Conservation (phyloP, 306 rosid genomes). For the Trifolium fragiferum region DNA sequence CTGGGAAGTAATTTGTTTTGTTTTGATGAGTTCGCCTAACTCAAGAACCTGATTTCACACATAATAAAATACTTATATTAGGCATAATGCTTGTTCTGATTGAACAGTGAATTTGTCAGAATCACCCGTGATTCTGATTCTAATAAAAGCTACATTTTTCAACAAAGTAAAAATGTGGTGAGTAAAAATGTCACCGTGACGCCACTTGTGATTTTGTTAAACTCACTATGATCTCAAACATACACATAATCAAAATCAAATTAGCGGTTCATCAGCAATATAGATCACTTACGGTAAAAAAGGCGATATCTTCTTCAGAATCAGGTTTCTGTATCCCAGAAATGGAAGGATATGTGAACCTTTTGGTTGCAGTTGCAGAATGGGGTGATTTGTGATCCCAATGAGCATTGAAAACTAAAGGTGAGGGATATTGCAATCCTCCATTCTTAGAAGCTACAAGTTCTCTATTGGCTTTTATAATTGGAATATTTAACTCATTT, state of each 20-base stretch:
- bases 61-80: background rate
- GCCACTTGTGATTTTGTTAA: no score
- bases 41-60: constrained; percentile 63
- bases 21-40: constrained; percentile 69
- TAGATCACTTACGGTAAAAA: constrained; percentile 63
- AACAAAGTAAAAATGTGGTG: no score
- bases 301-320: constrained; percentile 73
- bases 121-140: no score
- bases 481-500: constrained; percentile 60
- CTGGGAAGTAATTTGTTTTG: constrained; percentile 70
- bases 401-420: constrained; percentile 61
- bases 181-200: no score
- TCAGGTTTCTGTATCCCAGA: constrained; percentile 54
- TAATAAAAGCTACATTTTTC: no score
- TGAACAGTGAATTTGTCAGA: no score
- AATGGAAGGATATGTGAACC: constrained; percentile 56
- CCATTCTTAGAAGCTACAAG: constrained; percentile 71
- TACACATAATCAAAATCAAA: constrained; percentile 28
- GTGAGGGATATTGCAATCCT: constrained; percentile 65
- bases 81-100: background rate
- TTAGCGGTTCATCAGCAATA: background rate
- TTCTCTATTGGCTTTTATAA: constrained; percentile 58
- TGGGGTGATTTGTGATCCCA: constrained; percentile 49
- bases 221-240: no score
- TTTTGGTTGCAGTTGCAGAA: constrained; percentile 37